A percentile compares a stretch with the other conserved stretches of the same genome.
Conservation (phyloP, 176 grass and related monocot genomes). For the Luzula sylvatica region DNA sequence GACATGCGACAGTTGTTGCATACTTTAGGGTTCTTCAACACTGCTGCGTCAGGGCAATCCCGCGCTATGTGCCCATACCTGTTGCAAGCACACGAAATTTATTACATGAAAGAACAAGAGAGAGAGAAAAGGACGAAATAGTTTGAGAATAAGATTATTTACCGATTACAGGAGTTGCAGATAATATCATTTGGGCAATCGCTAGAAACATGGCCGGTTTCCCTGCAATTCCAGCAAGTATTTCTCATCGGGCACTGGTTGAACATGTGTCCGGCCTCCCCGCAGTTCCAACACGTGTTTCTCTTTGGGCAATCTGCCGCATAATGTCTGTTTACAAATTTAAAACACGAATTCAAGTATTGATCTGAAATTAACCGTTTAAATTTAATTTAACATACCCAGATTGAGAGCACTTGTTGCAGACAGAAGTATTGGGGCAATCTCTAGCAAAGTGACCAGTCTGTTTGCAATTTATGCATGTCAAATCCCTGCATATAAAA, state of each 20-base stretch:
- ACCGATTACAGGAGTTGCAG: conserved; percentile 73
- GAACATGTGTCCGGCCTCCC: conserved; percentile 63
- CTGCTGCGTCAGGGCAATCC: conserved; percentile 46
- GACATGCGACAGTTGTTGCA: conserved; percentile 88
- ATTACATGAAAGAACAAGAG: no score
- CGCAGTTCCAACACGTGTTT: conserved; percentile 93
- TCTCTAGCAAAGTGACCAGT: conserved; percentile 81
- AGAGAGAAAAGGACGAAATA: neutral
- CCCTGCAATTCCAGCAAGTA: conserved; percentile 92
- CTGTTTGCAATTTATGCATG: conserved; percentile 80
- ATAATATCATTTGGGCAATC: conserved; percentile 74
- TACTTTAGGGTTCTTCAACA: conserved; percentile 27
- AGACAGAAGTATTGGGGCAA: conserved; percentile 55
- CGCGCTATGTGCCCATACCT: conserved; percentile 78
- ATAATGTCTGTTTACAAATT: conserved; percentile 34
- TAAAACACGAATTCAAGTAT: neutral
- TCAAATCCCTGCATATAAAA: conserved; percentile 44
- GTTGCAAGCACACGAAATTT: no score
- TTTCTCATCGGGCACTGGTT: conserved; percentile 63
- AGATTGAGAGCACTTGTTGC: conserved; percentile 75
- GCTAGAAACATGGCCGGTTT: conserved; percentile 62
- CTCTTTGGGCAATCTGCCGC: conserved; percentile 63
- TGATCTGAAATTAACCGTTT: no score
- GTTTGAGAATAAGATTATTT: neutral
- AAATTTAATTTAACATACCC: no score